Base-by-base conservation (phyloP, 345 rosid species). In the Erysimum cheiranthoides region DNA sequence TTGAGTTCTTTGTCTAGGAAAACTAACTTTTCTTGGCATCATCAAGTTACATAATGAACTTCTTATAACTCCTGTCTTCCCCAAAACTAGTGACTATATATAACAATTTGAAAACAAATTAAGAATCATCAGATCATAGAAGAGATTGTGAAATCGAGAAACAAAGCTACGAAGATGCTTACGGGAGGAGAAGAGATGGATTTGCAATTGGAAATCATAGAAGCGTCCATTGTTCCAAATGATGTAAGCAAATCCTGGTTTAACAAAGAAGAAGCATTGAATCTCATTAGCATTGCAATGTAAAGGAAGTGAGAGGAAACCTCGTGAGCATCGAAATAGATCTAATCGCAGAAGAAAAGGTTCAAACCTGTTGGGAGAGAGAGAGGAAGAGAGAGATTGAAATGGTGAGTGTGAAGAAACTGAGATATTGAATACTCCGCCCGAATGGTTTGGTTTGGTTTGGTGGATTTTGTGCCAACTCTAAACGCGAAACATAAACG, bases 121-220 rank as follows among this genome's bases (percentile, higher is more conserved):
- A 18, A 21, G 30, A 50, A 18, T 11, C 53, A 18, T 13, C 53
- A 49, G 28, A 49, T 49, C 53, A 49, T 4, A 40, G 25, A 45
- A 17, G 14, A 36, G 4, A 54, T 10, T 16, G 30, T 70, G 28
- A 54, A 35, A 68, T 13, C 9, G 9, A 14, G 17, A 3, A 21
- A 52, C n/a, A 51, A 28, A 62, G 34, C 6, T 28, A 1, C 5
- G 6, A n/a, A 54, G 31, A n/a, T 63, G 74, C 86, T 86, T 82
- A 90, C 96, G 18, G 93, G 87, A 77, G 86, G 18, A 10, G 91
- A 77, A 36, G 85, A 38, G 12, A 85, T 12, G 49, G 95, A 84
- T 82, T 86, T 93, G 86, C 82, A 85, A 39, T 81, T 74, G 17
- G 90, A 85, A 78, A 85, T 64, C 65, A 92, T 78, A 16, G 87